Evolutionary conservation across 225 moss, liverwort and hornwort species (phyloP), one percentile per base, ranked within the genome.

Genomic region (Pseudisothecium myosuroides): DNA sequence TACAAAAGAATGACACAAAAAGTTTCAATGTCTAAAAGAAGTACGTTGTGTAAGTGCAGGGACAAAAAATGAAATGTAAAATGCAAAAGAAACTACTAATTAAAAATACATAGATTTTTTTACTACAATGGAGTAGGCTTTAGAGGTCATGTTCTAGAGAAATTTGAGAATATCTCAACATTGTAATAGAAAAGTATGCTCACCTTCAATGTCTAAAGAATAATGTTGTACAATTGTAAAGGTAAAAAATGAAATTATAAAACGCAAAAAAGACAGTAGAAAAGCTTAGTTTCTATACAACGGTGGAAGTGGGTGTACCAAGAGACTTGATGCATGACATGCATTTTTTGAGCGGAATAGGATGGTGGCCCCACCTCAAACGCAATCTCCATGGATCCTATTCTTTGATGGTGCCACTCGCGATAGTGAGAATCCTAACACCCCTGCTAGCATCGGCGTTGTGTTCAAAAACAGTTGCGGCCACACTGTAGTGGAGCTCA

Each of bases 341-440:
- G 64, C 75, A 11, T 61, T 88, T 71, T 36, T 73, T 85, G 39
- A 89, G 72, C 41, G 72, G 26, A 66, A 80, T 67, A 54, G 77
- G 87, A 91, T 87, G 92, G 82, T 21, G 32, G 23, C 59, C 2
- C 81, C 13, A 86, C 55, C n/a, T 29, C 93, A 93, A 73, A 92
- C 89, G 1, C 88, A 91, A 17, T 88, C 92, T 34, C 93, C 92
- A 3, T 92, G 91, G 94, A 91, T 93, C 54, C 76, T 93, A 24
- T 91, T 87, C 65, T 92, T 91, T 52, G 93, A 93, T 84, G 93
- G 93, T 3, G 84, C 92, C 11, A 88, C 77, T 11, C 72, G 91
- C 18, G 84, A 86, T 1, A 77, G 9, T 22, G 64, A 8, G 2
- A 86, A 84, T 27, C 45, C 71, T 83, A 83, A 64, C 3, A 18